Evolutionary conservation across 352 stramenopile species (phyloP), one percentile per base, ranked within the genome.

Genomic region (Phytopythium helicoides): DNA sequence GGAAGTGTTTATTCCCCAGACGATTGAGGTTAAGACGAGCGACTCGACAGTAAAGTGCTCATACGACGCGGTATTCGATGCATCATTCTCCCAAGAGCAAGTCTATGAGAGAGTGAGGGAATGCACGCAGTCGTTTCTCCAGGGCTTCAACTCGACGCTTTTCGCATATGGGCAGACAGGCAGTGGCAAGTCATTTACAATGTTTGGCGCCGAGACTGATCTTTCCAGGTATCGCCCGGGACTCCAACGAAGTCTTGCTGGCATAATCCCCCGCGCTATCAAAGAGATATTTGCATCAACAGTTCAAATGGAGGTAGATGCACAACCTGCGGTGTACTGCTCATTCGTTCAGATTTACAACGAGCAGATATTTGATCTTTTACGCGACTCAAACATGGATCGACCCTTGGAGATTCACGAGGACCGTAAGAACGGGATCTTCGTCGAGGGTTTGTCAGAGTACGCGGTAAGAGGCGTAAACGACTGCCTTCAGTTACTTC

Each of bases 271-370:
- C 6, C 66, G 89, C 19, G 89, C 87, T 15, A 93, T 97, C 52
- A 92, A 94, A 50, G 81, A 91, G 42, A 89, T 93, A 41, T 93
- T 94, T 44, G 79, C 75, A 14, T 64, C 74, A 1, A 73, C 85
- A 6, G 73, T 92, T 21, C 73, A 81, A 50, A 81, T 76, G 59
- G 77, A 87, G 35, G 60, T 55, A 8, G 67, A 76, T 15, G 56
- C 63, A 1, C 63, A 81, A 37, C 67, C 64, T 6, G 63, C 63
- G 19, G 64, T 94, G 0, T 95, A 83, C 37, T 95, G 83, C 53
- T 93, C 80, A 3, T 95, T 95, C 42, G 79, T 92, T 19, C 88
- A 97, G 63, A 89, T 97, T 53, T 97, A 96, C 76, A 98, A 98
- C 54, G 91, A 98, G 41, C 78, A 96, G 50, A 73, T 96, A 18